Conservation (phyloP, 2,329 filamentous ascomycete species). For the Uncinocarpus reesii region DNA sequence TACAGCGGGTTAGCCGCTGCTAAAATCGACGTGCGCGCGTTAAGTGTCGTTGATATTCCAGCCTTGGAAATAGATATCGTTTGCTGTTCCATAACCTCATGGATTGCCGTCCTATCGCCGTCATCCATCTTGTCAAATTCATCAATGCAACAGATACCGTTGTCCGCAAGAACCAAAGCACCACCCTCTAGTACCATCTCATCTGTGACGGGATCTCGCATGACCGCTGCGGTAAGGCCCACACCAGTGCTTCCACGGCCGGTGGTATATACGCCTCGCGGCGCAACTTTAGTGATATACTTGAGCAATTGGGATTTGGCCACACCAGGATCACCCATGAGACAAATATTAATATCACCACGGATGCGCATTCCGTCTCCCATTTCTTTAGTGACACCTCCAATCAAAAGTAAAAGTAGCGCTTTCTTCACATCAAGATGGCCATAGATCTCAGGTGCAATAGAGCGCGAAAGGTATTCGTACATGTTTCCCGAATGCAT, state of each 20-base stretch:
- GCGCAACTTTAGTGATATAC: conserved; percentile 96
- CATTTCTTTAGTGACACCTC: conserved; percentile 92
- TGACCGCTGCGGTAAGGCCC: conserved; percentile 71
- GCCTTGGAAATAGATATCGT: conserved; percentile 80
- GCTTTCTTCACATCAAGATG: conserved; percentile 98
- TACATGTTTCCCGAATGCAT: conserved; percentile 83
- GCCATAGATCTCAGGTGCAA: conserved; percentile 93
- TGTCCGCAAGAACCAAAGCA: conserved; percentile 67
- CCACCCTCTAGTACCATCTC: conserved; percentile 73
- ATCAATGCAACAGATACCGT: conserved; percentile 74
- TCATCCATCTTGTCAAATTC: conserved; percentile 85
- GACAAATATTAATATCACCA: conserved; percentile 95
- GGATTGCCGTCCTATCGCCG: conserved; percentile 64
- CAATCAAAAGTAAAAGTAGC: conserved; percentile 85
- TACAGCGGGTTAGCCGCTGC: conserved; percentile 96
- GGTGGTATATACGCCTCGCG: conserved; percentile 77
- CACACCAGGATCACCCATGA: conserved; percentile 99
- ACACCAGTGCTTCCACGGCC: conserved; percentile 73
- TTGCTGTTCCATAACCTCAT: conserved; percentile 84
- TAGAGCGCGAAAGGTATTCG: conserved; percentile 88
- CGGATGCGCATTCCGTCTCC: conserved; percentile 98
- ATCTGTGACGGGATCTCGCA: conserved; percentile 67
- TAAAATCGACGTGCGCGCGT: conserved; percentile 89
- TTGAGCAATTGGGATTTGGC: conserved; percentile 97
- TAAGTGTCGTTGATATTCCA: conserved; percentile 91